Base-by-base conservation (phyloP, 495 filamentous ascomycete genomes). In the Penicillium salamii region DNA sequence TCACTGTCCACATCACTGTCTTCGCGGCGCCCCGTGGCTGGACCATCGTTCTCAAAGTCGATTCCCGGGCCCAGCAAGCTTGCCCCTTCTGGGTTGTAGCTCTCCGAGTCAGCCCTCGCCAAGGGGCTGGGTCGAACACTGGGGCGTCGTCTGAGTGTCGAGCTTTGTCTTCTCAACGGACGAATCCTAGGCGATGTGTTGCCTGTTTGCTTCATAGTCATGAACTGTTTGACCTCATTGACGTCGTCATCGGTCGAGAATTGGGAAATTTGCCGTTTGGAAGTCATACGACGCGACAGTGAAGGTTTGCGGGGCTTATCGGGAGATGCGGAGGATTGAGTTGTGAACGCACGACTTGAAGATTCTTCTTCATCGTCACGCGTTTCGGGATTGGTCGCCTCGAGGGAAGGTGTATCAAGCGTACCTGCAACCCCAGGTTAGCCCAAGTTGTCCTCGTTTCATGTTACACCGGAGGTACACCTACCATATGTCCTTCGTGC, bases 221-320 rank as follows among this genome's bases (percentile, higher is more conserved):
- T 61, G 42, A 79, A 72, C 41, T 75, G 66, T 61, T 93, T 88
- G 20, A 96, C 83, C 67, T 99, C 93, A 38, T 81, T 76, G 18
- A 85, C 78, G 64, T 88, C 90, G 66, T 99, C 93, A 58, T 99
- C 93, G 17, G 89, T 91, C 7, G 91, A 96, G 67, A 97, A 99
- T 55, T 91, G 83, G 14, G 89, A 90, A 13, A 79, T 77, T 49
- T 82, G 78, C 7, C 83, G 77, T 56, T 83, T 86, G n/a, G 86
- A 87, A 23, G 90, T 89, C 53, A 83, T 76, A 39, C 88, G 80
- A 43, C 88, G 86, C 35, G 80, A 61, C 67, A 90, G 79, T 18
- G 77, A 61, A 11, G 88, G 89, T 62, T 89, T 91, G 59, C 82
- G 84, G n/a, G 82, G 74, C 51, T 77, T 80, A 52, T 75, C 68